phyloP scores from a whole-genome alignment of 2,329 filamentous ascomycete genomes.

The Diaporthe sp. region DNA sequence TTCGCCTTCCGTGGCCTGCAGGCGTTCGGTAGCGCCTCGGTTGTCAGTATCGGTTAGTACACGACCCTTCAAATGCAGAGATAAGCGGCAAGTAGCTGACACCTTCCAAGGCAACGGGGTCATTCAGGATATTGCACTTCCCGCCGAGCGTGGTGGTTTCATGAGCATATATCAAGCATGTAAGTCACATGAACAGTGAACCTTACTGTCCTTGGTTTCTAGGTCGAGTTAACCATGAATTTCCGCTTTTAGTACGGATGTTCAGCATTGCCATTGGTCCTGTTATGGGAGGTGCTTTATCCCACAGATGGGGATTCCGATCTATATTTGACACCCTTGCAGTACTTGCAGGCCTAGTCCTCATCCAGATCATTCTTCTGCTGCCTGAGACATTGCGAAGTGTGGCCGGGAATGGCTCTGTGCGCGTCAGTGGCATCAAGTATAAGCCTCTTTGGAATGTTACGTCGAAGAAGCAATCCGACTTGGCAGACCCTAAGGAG shows the following conservation, averaged over 20 bases:
- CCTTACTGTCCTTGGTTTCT: no score
- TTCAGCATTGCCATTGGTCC: conserved; percentile 50
- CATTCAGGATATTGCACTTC: conserved; percentile 51
- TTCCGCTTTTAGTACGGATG: conserved; percentile 43
- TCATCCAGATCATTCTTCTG: conserved; percentile 36
- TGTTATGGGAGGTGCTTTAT: conserved; percentile 50
- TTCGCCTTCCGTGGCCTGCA: conserved; percentile 63
- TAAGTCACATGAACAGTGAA: conserved; percentile 37
- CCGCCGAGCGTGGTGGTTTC: conserved; percentile 48
- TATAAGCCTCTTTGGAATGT: conserved; percentile 43
- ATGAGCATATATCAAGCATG: conserved; percentile 52
- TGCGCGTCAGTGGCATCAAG: conserved; percentile 41
- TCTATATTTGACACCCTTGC: conserved; percentile 49
- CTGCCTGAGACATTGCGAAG: conserved; percentile 51
- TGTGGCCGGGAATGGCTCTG: conserved; percentile 49
- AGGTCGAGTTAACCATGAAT: neutral
- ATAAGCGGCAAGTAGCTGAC: neutral
- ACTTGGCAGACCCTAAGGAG: no score
- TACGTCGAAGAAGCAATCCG: conserved; percentile 39
- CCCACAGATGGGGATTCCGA: conserved; percentile 49
- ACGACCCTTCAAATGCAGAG: neutral
- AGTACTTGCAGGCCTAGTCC: neutral
- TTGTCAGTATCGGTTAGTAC: conserved; percentile 59
- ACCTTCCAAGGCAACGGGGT: conserved; percentile 47
- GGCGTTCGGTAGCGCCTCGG: conserved; percentile 62